phyloP scores from a whole-genome alignment of 83 land plant genomes.

The Diphasiastrum complanatum region DNA sequence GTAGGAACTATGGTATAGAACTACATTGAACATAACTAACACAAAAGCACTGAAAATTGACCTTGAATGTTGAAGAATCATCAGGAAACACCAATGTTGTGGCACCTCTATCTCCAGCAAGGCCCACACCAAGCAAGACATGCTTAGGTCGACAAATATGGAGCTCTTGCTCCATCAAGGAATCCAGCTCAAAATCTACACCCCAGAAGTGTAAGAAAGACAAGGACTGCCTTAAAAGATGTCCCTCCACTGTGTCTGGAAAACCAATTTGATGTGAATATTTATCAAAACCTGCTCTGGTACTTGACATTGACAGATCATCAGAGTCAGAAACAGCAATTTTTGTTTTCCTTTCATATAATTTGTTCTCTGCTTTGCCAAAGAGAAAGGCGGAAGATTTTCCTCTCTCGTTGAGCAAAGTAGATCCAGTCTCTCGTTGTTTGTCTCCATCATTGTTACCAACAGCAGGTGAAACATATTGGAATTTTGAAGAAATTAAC shows the following conservation, averaged over 20 bases:
- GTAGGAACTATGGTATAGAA: no score
- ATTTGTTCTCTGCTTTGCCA: no score
- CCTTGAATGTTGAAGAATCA: constrained; percentile 54
- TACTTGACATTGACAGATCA: background rate
- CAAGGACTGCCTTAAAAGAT: constrained; percentile 46
- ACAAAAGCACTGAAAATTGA: constrained; percentile 15
- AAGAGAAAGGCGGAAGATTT: background rate
- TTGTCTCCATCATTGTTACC: constrained; percentile 2
- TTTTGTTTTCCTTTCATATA: no score
- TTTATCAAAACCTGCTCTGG: background rate
- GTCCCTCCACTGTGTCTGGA: constrained; percentile 37
- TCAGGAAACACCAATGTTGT: constrained; percentile 62
- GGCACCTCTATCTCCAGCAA: constrained; percentile 74
- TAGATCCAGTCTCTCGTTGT: background rate
- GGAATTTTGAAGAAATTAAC: constrained; percentile 35
- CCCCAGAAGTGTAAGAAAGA: constrained; percentile 82
- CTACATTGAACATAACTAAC: background rate
- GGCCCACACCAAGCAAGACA: constrained; percentile 48
- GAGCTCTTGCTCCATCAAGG: constrained; percentile 54
- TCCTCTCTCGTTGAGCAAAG: background rate
- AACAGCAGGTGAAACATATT: background rate
- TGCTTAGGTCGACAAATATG: constrained; percentile 46
- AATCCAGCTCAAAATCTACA: constrained; percentile 62
- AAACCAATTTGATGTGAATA: constrained; percentile 6
- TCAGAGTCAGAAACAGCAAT: constrained; percentile 4